Conservation (phyloP, 768 basidiomycete species). For the Lactarius vividus region DNA sequence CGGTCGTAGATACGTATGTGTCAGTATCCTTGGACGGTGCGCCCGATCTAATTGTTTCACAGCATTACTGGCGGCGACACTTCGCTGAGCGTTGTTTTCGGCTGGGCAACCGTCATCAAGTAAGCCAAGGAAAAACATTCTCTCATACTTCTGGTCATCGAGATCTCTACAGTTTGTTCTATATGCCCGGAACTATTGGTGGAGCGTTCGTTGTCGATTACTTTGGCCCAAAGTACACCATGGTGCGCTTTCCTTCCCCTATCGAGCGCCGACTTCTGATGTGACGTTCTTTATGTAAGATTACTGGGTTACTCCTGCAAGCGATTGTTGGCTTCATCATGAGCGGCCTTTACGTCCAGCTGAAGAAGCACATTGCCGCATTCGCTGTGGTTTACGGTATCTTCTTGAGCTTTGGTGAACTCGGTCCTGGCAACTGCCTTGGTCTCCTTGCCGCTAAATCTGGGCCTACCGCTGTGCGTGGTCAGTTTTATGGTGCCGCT, state of each 20-base stretch:
- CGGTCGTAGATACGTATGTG: slow-evolving; percentile 61
- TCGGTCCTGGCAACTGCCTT: slow-evolving; percentile 84
- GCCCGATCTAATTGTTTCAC: slow-evolving; percentile 6
- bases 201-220: slow-evolving; percentile 77
- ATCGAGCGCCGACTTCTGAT: background rate
- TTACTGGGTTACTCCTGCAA: slow-evolving; percentile 62
- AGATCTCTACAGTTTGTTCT: slow-evolving; percentile 47
- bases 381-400: slow-evolving; percentile 90
- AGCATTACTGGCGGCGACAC: slow-evolving; percentile 57
- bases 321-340: slow-evolving; percentile 84
- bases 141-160: slow-evolving; percentile 35
- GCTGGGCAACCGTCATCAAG: slow-evolving; percentile 87
- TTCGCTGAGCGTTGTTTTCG: slow-evolving; percentile 63
- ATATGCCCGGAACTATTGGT: slow-evolving; percentile 67
- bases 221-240: slow-evolving; percentile 71
- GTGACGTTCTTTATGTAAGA: slow-evolving; percentile 40
- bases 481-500: slow-evolving; percentile 82
- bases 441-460: slow-evolving; percentile 84
- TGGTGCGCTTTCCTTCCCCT: slow-evolving; percentile 44
- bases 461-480: slow-evolving; percentile 81
- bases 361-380: slow-evolving; percentile 63
- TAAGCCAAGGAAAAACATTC: slow-evolving; percentile 34
- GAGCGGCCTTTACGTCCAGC: slow-evolving; percentile 71
- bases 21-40: background rate
- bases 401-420: slow-evolving; percentile 86